A percentile compares a stretch with the other conserved stretches of the same genome.
These are phyloP conservation scores for Quillaja saponaria DNA, from an alignment of 306 rosid species.

Conservation along the genomic window DNA sequence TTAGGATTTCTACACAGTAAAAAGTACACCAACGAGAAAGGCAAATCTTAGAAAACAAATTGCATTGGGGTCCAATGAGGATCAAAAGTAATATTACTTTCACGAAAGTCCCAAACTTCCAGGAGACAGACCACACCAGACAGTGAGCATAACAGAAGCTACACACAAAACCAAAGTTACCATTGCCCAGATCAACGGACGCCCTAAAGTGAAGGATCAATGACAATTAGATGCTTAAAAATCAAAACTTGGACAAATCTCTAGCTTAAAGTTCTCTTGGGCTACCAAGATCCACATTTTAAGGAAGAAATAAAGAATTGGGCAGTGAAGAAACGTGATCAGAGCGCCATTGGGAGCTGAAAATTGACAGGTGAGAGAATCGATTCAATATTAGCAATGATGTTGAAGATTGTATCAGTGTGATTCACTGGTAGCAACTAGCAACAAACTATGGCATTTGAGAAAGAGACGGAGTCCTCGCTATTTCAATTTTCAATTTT, in stretches of 20 bases:
- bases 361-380: too few relatives aligned
- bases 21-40: background rate
- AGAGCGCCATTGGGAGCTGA: background rate
- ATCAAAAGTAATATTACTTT: slow-evolving; percentile 18
- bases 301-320: background rate
- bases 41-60: slow-evolving; percentile 20
- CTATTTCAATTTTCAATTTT: too few relatives aligned
- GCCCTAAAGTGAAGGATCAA: background rate
- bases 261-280: background rate
- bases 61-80: background rate
- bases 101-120: slow-evolving; percentile 19
- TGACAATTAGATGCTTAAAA: background rate
- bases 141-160: background rate
- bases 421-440: too few relatives aligned
- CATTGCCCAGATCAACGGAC: slow-evolving; percentile 16
- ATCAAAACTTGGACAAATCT: background rate
- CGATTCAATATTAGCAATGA: too few relatives aligned
- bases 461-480: too few relatives aligned
- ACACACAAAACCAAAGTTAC: background rate
- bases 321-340: slow-evolving; percentile 4
- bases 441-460: too few relatives aligned
- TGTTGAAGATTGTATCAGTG: too few relatives aligned
- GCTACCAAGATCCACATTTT: background rate
- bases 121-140: background rate
- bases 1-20: background rate